phyloP scores from a whole-genome alignment of 306 rosid species.

The Vigna nakashimae region DNA sequence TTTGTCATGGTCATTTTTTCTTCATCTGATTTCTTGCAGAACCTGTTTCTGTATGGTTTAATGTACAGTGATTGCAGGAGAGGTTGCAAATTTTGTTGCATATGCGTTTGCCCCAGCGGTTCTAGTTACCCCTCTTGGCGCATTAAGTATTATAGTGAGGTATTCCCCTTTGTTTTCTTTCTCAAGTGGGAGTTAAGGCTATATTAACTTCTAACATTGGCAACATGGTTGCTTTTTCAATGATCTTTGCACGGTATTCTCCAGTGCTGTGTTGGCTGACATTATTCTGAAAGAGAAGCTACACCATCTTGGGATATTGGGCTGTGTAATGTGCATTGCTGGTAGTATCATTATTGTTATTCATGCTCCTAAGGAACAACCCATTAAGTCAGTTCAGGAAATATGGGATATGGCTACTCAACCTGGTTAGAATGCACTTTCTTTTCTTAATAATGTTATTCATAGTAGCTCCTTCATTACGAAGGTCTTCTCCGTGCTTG shows the following conservation, averaged over 20 bases:
- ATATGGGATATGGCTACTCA: conserved; percentile 89
- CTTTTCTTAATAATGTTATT: conserved; percentile 7
- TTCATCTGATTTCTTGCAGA: conserved; percentile 54
- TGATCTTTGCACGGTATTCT: conserved; percentile 36
- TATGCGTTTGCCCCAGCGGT: conserved; percentile 96
- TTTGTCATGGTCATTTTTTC: conserved; percentile 32
- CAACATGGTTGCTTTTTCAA: conserved; percentile 23
- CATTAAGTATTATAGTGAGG: conserved; percentile 89
- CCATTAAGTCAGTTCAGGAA: conserved; percentile 74
- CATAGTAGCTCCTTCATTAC: conserved; percentile 32
- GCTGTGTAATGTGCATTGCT: conserved; percentile 83
- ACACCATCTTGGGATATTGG: conserved; percentile 75
- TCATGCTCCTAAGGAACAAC: conserved; percentile 77
- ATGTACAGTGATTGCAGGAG: conserved; percentile 88
- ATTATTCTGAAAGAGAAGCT: conserved; percentile 80
- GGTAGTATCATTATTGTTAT: conserved; percentile 76
- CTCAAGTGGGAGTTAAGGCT: conserved; percentile 10
- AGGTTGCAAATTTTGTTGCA: conserved; percentile 82
- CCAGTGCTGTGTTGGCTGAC: conserved; percentile 87
- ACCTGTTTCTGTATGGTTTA: conserved; percentile 54
- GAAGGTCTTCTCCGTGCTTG: conserved; percentile 31
- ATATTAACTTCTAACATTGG: conserved; percentile 24
- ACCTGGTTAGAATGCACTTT: conserved; percentile 63
- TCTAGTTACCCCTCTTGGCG: conserved; percentile 95
- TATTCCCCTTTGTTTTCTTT: conserved; percentile 45